phyloP scores from a whole-genome alignment of 192 early-diverging fungal species.

The Gorgonomyces haynaldii region DNA sequence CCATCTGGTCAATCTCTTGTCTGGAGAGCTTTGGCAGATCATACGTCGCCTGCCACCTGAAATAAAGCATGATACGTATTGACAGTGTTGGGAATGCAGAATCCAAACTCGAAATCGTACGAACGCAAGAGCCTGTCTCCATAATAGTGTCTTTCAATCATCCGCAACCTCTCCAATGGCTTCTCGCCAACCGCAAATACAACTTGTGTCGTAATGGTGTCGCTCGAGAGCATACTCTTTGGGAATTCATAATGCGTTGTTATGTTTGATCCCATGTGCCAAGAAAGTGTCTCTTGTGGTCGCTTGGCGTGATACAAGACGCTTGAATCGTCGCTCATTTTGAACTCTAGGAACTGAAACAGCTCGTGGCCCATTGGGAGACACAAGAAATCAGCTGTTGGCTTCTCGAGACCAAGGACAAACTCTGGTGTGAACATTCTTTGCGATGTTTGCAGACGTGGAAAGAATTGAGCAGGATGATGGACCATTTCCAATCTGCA shows the following conservation, averaged over 20 bases:
- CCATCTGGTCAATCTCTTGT: constrained; percentile 22
- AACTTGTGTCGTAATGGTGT: constrained; percentile 13
- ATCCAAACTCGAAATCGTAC: constrained; percentile 49
- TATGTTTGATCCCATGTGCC: not conserved
- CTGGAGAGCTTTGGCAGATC: not conserved
- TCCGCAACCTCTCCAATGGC: constrained; percentile 33
- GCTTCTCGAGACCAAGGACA: constrained; percentile 8
- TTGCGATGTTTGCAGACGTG: constrained; percentile 1
- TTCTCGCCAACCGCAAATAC: constrained; percentile 38
- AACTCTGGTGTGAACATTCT: not conserved
- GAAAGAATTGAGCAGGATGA: constrained; percentile 1
- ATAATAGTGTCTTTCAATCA: constrained; percentile 49
- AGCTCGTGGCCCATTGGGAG: too few relatives aligned
- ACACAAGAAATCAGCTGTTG: constrained; percentile 15
- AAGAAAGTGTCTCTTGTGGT: not conserved
- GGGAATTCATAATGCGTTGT: not conserved
- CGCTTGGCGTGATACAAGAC: too few relatives aligned
- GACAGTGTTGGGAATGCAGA: constrained; percentile 43
- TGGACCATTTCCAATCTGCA: constrained; percentile 1
- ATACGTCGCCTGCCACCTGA: constrained; percentile 10
- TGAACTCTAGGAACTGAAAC: too few relatives aligned
- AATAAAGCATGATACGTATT: constrained; percentile 46
- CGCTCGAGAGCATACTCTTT: not conserved
- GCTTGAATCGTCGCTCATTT: too few relatives aligned
- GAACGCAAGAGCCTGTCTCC: constrained; percentile 34